Evolutionary conservation across 2,329 filamentous ascomycete species (phyloP).

Genomic region (Westerdykella ornata): DNA sequence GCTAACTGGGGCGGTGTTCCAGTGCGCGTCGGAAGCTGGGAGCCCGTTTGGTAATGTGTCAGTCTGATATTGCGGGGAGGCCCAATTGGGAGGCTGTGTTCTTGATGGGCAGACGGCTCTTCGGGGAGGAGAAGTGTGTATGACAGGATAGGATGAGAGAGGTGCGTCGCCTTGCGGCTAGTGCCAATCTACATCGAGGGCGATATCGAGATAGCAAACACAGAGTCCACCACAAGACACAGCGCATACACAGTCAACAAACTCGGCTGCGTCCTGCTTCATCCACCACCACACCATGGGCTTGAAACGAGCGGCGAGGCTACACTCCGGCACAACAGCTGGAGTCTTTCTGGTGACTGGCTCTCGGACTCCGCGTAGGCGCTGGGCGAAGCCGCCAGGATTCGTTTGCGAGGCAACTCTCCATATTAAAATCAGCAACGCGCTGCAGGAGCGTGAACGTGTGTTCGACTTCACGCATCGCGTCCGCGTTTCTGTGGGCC

Average conservation of each 20-base stretch:
- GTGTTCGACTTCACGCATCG: slow-evolving; percentile 19
- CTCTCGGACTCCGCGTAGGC: background rate
- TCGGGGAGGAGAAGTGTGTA: background rate
- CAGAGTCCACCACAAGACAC: background rate
- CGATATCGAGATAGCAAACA: background rate
- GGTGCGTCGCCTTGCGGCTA: too few species aligned
- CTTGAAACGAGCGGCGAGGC: slow-evolving; percentile 15
- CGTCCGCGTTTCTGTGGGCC: slow-evolving; percentile 19
- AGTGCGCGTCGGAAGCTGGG: slow-evolving; percentile 11
- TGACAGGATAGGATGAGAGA: background rate
- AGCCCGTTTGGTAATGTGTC: background rate
- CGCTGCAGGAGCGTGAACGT: slow-evolving; percentile 10
- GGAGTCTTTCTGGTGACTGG: background rate
- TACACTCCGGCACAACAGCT: slow-evolving; percentile 4
- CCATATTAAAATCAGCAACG: slow-evolving; percentile 1
- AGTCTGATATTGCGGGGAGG: too few species aligned
- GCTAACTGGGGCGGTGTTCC: slow-evolving; percentile 14
- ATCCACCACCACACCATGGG: too few species aligned
- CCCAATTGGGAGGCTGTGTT: background rate
- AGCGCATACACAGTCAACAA: slow-evolving; percentile 8
- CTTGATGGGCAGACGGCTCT: background rate
- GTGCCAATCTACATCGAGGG: too few species aligned
- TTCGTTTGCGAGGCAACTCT: too few species aligned
- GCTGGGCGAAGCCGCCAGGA: background rate
- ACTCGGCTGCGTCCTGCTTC: slow-evolving; percentile 22